Percentiles rank a stretch among this genome's conserved stretches.
phyloP scores from a whole-genome alignment of 2,329 filamentous ascomycete genomes.

The Pseudocercospora fuligena region DNA sequence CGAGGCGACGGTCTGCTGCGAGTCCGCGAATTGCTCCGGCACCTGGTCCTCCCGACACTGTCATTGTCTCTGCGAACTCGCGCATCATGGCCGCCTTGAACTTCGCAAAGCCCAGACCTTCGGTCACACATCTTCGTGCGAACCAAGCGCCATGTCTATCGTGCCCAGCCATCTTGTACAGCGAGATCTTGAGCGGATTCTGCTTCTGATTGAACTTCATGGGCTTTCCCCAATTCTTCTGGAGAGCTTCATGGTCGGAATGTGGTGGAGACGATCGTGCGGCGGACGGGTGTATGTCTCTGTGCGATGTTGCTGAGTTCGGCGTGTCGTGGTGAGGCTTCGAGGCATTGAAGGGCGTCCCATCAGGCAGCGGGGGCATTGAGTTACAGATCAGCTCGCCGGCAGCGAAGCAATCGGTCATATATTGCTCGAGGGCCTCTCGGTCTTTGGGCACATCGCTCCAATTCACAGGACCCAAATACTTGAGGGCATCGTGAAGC shows the following conservation, averaged over 20 bases:
- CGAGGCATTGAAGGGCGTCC: conserved; percentile 50
- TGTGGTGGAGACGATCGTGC: conserved; percentile 56
- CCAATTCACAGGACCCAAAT: conserved; percentile 51
- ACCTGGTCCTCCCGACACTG: conserved; percentile 70
- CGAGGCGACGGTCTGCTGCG: conserved; percentile 76
- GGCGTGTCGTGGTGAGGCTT: conserved; percentile 63
- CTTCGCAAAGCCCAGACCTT: conserved; percentile 73
- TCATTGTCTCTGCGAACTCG: conserved; percentile 81
- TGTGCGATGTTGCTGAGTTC: conserved; percentile 54
- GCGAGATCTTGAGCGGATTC: conserved; percentile 74
- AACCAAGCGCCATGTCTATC: conserved; percentile 92
- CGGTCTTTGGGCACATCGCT: conserved; percentile 49
- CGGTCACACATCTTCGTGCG: conserved; percentile 79
- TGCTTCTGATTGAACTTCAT: conserved; percentile 72
- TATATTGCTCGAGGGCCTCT: conserved; percentile 44
- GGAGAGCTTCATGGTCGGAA: conserved; percentile 63
- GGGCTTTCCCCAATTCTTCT: conserved; percentile 84
- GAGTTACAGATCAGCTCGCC: conserved; percentile 77
- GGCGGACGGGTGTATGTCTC: conserved; percentile 59
- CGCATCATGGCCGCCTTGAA: conserved; percentile 77
- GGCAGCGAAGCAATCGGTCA: conserved; percentile 52
- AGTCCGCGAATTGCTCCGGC: conserved; percentile 82
- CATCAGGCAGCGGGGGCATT: conserved; percentile 61
- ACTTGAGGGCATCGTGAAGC: conserved; percentile 53
- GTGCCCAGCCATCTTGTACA: conserved; percentile 79